Base-by-base conservation (phyloP, 2,329 filamentous ascomycete genomes). In the Sphaerulina musiva region DNA sequence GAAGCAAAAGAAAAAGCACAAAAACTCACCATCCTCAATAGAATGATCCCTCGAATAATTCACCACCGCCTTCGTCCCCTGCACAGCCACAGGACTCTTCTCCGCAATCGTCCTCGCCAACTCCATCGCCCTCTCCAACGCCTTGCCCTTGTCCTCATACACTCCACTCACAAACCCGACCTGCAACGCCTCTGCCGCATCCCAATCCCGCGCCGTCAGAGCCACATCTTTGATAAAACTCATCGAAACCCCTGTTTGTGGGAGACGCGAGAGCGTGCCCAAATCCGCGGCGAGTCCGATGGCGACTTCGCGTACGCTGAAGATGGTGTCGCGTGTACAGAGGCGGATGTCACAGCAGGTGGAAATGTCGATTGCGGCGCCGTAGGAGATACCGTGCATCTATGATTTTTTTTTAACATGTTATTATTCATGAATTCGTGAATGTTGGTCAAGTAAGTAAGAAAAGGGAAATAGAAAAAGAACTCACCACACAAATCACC, bases 31-130 rank as follows among this genome's bases (percentile, higher is more conserved):
- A 63, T 95, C 89, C 45, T 80, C 81, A 26, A 95, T 82, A 1
- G 79, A 77, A 68, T 89, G 82, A 70, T 95, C 90, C 64, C 88
- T 79, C 31, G 85, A 86, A 67, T 85, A 89, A 70, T 93, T 90
- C 66, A 95, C 70, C 59, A 95, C 73, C 73, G 92, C 87, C 75
- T 95, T 95, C 4, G 90, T 95, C 7, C 88, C 86, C 74, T 89
- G 82, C 59, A 92, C 87, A 1, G 89, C 90, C 20, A 97, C 83
- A 0, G 92, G 92, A 66, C 87, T 93, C 79, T 96, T 96, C n/a
- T 70, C 75, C 32, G 87, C 86, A 56, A 96, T 81, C 64, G 83
- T 64, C 9, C 67, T 72, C 0, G 86, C 89, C 64, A 87, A 66
- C 57, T 80, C 76, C 57, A 91, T 45, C 0, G 79, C 89, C 32